These are phyloP conservation scores for Aspergillus clavatus DNA, from an alignment of 2,329 filamentous ascomycete species.

Conservation along the genomic window DNA sequence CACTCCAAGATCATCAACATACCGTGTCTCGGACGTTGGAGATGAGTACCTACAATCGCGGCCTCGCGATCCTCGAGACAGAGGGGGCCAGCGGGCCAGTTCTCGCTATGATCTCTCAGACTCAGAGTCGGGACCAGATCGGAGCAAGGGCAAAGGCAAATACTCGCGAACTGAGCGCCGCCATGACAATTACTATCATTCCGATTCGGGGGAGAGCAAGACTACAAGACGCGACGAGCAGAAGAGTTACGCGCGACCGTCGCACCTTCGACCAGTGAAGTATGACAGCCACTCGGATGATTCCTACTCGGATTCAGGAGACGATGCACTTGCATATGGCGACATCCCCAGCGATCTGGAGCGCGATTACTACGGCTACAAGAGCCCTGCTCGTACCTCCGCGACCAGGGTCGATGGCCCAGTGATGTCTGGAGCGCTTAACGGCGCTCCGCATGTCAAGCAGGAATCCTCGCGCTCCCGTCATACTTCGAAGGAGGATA, in stretches of 20 bases:
- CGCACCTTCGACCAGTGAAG: conserved; percentile 18
- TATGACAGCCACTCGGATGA: conserved; percentile 23
- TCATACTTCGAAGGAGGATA: conserved; percentile 12
- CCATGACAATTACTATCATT: conserved; percentile 25
- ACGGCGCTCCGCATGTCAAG: conserved; percentile 5
- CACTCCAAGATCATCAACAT: conserved; percentile 17
- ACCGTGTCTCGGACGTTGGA: conserved; percentile 26
- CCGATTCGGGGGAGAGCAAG: conserved; percentile 20
- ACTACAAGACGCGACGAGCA: conserved; percentile 8
- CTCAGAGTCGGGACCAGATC: conserved; percentile 21
- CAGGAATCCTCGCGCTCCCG: conserved; percentile 7
- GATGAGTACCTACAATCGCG: conserved; percentile 24
- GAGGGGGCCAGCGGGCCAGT: conserved; percentile 15
- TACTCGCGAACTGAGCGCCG: conserved; percentile 14
- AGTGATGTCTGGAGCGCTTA: conserved; percentile 18
- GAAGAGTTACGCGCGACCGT: conserved; percentile 13
- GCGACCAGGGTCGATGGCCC: conserved; percentile 8
- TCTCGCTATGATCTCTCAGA: conserved; percentile 19
- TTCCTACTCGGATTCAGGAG: conserved; percentile 26
- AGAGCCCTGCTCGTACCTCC: conserved; percentile 5
- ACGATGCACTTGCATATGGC: conserved; percentile 38
- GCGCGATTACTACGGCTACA: conserved; percentile 16
- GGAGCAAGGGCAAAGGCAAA: conserved; percentile 9
- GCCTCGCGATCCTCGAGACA: conserved; percentile 12
- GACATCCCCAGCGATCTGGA: conserved; percentile 19